Evolutionary conservation across 2,329 filamentous ascomycete species (phyloP), one percentile per base, ranked within the genome.

Genomic region (Myriosclerotinia curreyana): DNA sequence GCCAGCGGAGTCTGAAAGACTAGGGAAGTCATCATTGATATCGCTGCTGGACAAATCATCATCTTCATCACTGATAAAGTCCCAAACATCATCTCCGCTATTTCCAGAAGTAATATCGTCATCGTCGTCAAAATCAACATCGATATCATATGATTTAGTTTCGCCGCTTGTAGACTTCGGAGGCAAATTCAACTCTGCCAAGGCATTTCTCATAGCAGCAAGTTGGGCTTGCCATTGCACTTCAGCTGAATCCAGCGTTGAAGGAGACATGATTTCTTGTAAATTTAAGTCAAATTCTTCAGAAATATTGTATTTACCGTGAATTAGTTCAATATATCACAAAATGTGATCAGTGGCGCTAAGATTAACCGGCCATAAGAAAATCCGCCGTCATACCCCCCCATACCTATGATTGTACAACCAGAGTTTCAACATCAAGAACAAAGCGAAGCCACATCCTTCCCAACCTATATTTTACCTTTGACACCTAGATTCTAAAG

Each of bases 11-110:
- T 70, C 62, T 25, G 75, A 64, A 58, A 72, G 53, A 42, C 62
- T 73, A 36, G 73, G 72, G 9, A 70, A 70, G 28, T 77, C 78
- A 50, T 82, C 77, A 55, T 88, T 83, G 38, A 85, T 78, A 67
- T 90, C 90, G 70, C 86, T 88, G 71, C 84, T 88, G 74, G 83
- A 81, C 9, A 83, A 80, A 64, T 88, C 87, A 25, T 86, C 85
- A 31, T 89, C 87, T 56, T 83, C 83, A 59, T 93, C 89, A 65
- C 88, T 92, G 72, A 96, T 91, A 65, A 96, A 86, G 74, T 97
- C 93, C 94, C 94, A 97, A 12, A 97, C 87, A 76, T 97, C 92
- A 65, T 94, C 90, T 6, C 85, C 84, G 22, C 83, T 86, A 51
- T 83, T 85, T 6, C 84, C 84, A 2, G 82, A 83, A 17, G 69